These are phyloP conservation scores for Aurantiochytrium sp. DNA, from an alignment of 108 stramenopile genomes.

Conservation along the genomic window DNA sequence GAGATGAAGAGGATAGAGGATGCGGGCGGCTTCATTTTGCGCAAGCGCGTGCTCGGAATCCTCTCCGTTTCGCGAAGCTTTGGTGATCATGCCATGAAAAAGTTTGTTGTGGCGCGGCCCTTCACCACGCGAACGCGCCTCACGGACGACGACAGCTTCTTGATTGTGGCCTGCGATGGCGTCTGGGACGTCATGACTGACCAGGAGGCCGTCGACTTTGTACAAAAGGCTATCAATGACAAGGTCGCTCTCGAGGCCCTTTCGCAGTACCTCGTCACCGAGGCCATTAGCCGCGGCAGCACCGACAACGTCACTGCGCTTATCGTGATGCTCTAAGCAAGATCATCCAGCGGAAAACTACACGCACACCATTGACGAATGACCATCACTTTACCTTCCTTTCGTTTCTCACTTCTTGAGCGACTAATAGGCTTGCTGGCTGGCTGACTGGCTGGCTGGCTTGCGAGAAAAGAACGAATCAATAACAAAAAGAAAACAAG, in stretches of 20 bases:
- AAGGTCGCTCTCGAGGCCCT: background rate
- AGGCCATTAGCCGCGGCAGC: constrained; percentile 6
- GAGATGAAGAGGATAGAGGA: constrained; percentile 40
- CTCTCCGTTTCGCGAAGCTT: constrained; percentile 53
- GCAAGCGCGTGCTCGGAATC: constrained; percentile 50
- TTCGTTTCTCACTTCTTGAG: no score
- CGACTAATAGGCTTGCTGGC: no score
- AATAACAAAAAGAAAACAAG: no score
- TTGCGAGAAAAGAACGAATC: no score
- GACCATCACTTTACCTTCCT: no score
- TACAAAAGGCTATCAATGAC: background rate
- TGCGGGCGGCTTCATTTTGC: constrained; percentile 50
- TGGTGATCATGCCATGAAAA: constrained; percentile 48
- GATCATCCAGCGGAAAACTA: no score
- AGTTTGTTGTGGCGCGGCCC: constrained; percentile 14
- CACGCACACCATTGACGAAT: no score
- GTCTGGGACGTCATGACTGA: constrained; percentile 55
- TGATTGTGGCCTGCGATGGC: constrained; percentile 55
- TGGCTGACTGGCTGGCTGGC: no score
- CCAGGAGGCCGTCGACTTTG: constrained; percentile 41
- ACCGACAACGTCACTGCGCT: constrained; percentile 49
- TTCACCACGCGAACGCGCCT: background rate
- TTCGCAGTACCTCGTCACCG: background rate
- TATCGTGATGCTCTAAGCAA: constrained; percentile 31
- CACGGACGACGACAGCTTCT: background rate